Base-by-base conservation (phyloP, 2,329 filamentous ascomycete genomes). In the Didymella sp. region DNA sequence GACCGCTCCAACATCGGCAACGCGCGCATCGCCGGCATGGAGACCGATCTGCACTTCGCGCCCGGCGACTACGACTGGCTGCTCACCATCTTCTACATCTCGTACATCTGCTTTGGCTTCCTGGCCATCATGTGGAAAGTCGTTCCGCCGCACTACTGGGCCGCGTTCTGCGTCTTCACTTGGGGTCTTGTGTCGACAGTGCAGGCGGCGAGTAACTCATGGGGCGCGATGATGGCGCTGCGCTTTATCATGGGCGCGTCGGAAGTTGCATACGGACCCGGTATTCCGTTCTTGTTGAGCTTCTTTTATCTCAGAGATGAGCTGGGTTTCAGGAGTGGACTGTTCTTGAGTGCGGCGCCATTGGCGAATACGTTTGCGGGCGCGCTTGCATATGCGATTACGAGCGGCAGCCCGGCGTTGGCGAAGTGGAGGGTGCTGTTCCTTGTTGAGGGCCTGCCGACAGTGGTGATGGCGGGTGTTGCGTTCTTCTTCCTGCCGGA, bases 291-390 rank as follows among this genome's bases (percentile, higher is more conserved):
- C 41, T 66, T 84, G 13, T 71, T 85, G 0, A 82, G 80, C 0
- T 85, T 85, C 70, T 86, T 87, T 75, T 88, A 87, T 65, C 79
- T 83, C 7, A 77, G 85, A 13, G 77, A 83, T 31, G 83, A 84
- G 62, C 73, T 87, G 12, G 85, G 85, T 28, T 76, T 86, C 27
- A 77, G 85, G 3, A 81, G 81, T 48, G 85, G 84, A 2, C 69
- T 87, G 21, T 87, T 86, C 60, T 59, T 80, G 22, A 70, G 70
- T 11, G 77, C 77, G 3, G 86, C 87, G 0, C 87, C 88, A 1
- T 82, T 96, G 4, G 91, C 92, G 1, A 95, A 91, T 38, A 88
- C 87, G 1, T 93, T 96, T 71, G 90, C 91, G 0, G 87, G 87
- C 2, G 87, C 85, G 3, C 77, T 89, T 9, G 74, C 74, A 9